These are phyloP conservation scores for Macrocybe gigantea DNA, from an alignment of 768 basidiomycete genomes.

Conservation along the genomic window DNA sequence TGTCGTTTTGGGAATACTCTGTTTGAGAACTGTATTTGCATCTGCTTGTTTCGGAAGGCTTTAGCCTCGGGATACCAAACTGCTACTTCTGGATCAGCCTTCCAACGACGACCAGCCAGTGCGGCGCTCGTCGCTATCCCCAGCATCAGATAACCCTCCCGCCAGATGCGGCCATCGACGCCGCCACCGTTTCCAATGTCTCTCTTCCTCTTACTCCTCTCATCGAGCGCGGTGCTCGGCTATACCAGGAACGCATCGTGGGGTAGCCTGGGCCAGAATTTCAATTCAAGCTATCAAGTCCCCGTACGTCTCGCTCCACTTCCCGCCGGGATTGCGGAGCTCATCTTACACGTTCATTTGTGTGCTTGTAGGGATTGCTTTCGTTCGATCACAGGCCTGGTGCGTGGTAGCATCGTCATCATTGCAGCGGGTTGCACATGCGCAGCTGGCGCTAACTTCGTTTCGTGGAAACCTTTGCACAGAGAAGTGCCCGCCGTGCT, in stretches of 20 bases:
- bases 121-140: constrained; percentile 4
- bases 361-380: constrained; percentile 4
- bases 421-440: no score
- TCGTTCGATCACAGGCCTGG: no score
- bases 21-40: constrained; percentile 4
- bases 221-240: constrained; percentile 1
- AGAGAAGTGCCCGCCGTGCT: constrained; percentile 82
- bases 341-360: constrained; percentile 1
- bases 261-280: background rate
- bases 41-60: constrained; percentile 1
- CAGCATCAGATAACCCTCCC: no score
- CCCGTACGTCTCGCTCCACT: constrained; percentile 7
- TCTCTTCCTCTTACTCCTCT: constrained; percentile 4
- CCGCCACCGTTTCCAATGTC: background rate
- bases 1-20: background rate
- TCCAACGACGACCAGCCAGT: constrained; percentile 3
- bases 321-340: no score
- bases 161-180: background rate
- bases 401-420: no score
- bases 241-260: constrained; percentile 7
- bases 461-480: background rate
- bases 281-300: constrained; percentile 12
- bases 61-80: background rate
- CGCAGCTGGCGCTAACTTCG: no score
- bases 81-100: background rate